These are phyloP conservation scores for Phaeosphaeriaceae sp. DNA, from an alignment of 2,329 filamentous ascomycete species.

Conservation along the genomic window DNA sequence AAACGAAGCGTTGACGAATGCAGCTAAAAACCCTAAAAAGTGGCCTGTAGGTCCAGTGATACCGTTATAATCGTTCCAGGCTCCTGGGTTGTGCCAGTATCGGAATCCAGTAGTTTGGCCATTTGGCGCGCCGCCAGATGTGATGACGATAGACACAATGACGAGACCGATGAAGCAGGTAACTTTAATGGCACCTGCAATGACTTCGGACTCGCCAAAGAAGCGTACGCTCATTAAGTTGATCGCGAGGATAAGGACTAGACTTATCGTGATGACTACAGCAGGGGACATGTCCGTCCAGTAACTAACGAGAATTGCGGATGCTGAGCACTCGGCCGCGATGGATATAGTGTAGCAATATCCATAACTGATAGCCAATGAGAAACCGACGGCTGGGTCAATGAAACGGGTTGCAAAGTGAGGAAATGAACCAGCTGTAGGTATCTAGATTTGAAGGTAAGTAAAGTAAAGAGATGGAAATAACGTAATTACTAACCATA, in stretches of 20 bases:
- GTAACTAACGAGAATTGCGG: constrained; percentile 48
- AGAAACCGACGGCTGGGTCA: constrained; percentile 67
- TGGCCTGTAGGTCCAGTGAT: constrained; percentile 52
- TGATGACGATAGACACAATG: constrained; percentile 30
- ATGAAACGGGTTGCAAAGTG: constrained; percentile 68
- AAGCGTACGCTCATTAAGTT: constrained; percentile 58
- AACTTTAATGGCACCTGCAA: constrained; percentile 48
- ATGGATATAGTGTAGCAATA: constrained; percentile 56
- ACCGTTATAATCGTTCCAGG: constrained; percentile 70
- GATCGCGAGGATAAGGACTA: constrained; percentile 58
- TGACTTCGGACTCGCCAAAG: constrained; percentile 58
- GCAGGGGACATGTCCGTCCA: constrained; percentile 60
- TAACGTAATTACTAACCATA: constrained; percentile 12
- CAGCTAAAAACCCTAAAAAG: constrained; percentile 64
- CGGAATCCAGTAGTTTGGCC: constrained; percentile 66
- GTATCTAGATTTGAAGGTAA: constrained; percentile 9
- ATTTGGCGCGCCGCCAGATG: constrained; percentile 57
- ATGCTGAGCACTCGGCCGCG: constrained; percentile 55
- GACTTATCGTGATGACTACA: constrained; percentile 60
- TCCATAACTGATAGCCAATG: constrained; percentile 51
- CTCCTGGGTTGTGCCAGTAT: constrained; percentile 71
- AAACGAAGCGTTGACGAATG: constrained; percentile 56
- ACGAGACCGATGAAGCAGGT: constrained; percentile 46
- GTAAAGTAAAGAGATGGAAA: not conserved
- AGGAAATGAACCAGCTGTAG: constrained; percentile 62